phyloP scores from a whole-genome alignment of 2,329 filamentous ascomycete species.

The Epichloe sibirici region DNA sequence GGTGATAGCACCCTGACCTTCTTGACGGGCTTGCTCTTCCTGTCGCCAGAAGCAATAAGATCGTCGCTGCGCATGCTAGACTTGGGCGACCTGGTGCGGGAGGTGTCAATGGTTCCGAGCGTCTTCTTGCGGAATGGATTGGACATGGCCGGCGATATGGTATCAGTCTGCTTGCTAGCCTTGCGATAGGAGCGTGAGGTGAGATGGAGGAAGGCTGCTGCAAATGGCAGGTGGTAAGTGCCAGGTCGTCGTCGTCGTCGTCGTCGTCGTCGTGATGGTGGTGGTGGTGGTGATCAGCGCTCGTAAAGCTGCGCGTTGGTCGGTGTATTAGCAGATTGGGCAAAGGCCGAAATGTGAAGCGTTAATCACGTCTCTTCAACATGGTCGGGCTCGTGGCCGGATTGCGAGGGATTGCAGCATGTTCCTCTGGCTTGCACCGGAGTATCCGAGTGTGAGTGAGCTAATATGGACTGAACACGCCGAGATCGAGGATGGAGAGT shows the following conservation, averaged over 20 bases:
- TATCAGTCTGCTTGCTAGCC: background rate
- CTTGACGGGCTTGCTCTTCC: constrained; percentile 43
- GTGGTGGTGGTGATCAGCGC: background rate
- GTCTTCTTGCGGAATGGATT: constrained; percentile 15
- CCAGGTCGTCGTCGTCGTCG: background rate
- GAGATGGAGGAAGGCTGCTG: background rate
- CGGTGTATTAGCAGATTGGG: background rate
- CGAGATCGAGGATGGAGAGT: too few species aligned
- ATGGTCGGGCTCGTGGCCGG: constrained; percentile 5
- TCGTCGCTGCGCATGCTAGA: constrained; percentile 10
- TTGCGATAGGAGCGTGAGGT: background rate
- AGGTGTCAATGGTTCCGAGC: constrained; percentile 8
- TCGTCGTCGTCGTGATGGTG: background rate
- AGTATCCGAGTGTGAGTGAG: too few species aligned
- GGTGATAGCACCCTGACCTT: constrained; percentile 57
- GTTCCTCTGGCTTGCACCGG: background rate
- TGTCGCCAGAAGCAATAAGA: constrained; percentile 8
- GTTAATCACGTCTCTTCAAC: background rate
- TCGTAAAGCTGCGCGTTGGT: background rate
- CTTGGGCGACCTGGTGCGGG: constrained; percentile 10
- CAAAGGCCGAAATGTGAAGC: background rate
- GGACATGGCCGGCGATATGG: constrained; percentile 7
- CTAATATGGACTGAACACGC: too few species aligned
- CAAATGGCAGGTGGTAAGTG: background rate
- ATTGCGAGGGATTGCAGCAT: constrained; percentile 2